phyloP scores from a whole-genome alignment of 2,329 filamentous ascomycete genomes.

The Hypoxylon sp. region DNA sequence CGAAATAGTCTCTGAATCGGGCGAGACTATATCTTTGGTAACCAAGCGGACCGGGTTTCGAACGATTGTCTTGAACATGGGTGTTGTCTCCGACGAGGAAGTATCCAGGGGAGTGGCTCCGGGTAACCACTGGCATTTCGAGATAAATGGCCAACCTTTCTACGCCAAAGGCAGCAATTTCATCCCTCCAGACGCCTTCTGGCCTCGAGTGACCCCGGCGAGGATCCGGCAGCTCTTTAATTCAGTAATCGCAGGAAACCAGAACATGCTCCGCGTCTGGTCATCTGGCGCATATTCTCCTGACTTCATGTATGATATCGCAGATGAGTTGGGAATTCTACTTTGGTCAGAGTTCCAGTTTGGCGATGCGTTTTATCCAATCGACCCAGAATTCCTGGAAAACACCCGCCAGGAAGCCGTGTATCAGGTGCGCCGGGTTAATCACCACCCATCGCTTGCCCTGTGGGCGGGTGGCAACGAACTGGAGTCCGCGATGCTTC shows the following conservation, averaged over 20 bases:
- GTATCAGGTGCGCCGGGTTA: slow-evolving; percentile 72
- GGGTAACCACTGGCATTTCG: slow-evolving; percentile 69
- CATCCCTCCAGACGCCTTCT: slow-evolving; percentile 74
- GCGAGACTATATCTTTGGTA: slow-evolving; percentile 59
- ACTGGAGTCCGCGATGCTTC: slow-evolving; percentile 69
- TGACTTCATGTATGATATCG: slow-evolving; percentile 74
- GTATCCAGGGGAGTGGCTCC: slow-evolving; percentile 67
- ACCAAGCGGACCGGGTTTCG: slow-evolving; percentile 72
- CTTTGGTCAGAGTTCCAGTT: slow-evolving; percentile 77
- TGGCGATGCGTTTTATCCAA: slow-evolving; percentile 72
- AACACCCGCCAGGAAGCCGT: slow-evolving; percentile 69
- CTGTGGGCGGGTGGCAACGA: slow-evolving; percentile 72
- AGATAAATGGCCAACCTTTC: slow-evolving; percentile 75
- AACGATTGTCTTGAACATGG: slow-evolving; percentile 72
- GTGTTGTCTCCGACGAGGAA: slow-evolving; percentile 68
- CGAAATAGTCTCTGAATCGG: slow-evolving; percentile 55
- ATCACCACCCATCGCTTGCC: slow-evolving; percentile 65
- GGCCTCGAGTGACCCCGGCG: slow-evolving; percentile 69
- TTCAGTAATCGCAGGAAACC: slow-evolving; percentile 69
- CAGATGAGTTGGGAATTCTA: slow-evolving; percentile 72
- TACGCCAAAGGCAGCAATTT: slow-evolving; percentile 76
- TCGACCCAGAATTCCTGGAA: slow-evolving; percentile 67
- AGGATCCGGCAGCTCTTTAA: slow-evolving; percentile 69
- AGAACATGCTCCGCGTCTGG: slow-evolving; percentile 77
- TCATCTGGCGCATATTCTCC: slow-evolving; percentile 72